A percentile compares a stretch with the other conserved stretches of the same genome.
These are phyloP conservation scores for Alternaria sp. DNA, from an alignment of 2,329 filamentous ascomycete genomes.

Conservation along the genomic window DNA sequence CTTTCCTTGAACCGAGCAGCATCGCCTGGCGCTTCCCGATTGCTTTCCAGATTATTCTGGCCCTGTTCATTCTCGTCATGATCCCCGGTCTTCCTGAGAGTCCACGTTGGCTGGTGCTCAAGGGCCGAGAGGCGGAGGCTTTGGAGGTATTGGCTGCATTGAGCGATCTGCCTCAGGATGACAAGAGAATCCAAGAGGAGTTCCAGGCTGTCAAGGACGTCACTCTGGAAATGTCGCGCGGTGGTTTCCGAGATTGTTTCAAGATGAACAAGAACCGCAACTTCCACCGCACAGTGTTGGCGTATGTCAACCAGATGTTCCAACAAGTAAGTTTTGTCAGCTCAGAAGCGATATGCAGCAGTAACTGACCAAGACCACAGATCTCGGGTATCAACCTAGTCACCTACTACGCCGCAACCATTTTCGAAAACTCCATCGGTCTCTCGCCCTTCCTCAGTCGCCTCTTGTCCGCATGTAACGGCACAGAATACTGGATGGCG, in stretches of 20 bases:
- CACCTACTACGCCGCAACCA: conserved; percentile 55
- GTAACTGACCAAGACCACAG: conserved; percentile 39
- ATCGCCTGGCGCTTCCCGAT: conserved; percentile 61
- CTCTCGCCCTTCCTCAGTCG: conserved; percentile 47
- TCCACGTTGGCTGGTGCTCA: conserved; percentile 62
- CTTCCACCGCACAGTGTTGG: conserved; percentile 55
- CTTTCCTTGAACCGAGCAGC: conserved; percentile 57
- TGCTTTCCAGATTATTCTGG: conserved; percentile 65
- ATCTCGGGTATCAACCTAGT: conserved; percentile 50
- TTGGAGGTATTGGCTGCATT: conserved; percentile 47
- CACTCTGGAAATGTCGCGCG: conserved; percentile 52
- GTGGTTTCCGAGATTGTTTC: conserved; percentile 65
- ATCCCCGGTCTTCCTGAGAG: conserved; percentile 53
- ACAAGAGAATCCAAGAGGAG: conserved; percentile 49
- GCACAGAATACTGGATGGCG: conserved; percentile 53
- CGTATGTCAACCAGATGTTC: conserved; percentile 56
- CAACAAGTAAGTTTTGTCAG: conserved; percentile 48
- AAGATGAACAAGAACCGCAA: conserved; percentile 60
- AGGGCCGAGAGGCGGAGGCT: conserved; percentile 58
- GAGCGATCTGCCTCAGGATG: conserved; percentile 51
- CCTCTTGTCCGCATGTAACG: conserved; percentile 52
- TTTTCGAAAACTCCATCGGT: conserved; percentile 54
- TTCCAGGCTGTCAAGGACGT: conserved; percentile 50
- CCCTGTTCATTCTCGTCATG: conserved; percentile 62
- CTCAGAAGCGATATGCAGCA: too few species aligned